Conservation (phyloP, 2,329 filamentous ascomycete genomes). For the Pyricularia sp. region DNA sequence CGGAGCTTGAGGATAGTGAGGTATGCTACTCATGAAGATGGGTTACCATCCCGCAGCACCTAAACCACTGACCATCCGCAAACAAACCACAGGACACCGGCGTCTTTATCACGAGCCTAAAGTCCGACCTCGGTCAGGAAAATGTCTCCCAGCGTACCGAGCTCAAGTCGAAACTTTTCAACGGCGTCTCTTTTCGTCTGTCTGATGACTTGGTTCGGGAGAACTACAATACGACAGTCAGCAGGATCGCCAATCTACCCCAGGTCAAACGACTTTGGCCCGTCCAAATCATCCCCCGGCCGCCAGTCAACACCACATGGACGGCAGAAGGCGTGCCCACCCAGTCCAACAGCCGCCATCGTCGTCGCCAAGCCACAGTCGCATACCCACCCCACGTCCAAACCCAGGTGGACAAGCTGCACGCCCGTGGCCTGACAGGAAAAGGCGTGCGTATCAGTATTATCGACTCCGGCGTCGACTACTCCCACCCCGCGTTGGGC, state of each 20-base stretch:
- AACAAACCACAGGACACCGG: background rate
- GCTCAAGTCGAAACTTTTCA: conserved; percentile 8
- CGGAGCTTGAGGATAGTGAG: background rate
- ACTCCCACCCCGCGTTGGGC: conserved; percentile 25
- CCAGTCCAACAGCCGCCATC: background rate
- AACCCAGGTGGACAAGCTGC: conserved; percentile 12
- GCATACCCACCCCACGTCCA: conserved; percentile 1
- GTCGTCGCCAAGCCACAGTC: background rate
- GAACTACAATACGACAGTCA: conserved; percentile 1
- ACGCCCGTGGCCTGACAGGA: conserved; percentile 18
- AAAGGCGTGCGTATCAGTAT: conserved; percentile 19
- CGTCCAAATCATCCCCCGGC: conserved; percentile 7
- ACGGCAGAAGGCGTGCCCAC: background rate
- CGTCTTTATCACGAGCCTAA: background rate
- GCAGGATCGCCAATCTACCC: conserved; percentile 6
- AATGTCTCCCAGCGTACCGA: background rate
- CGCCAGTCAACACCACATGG: background rate
- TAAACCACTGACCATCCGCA: background rate
- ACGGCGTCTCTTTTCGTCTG: conserved; percentile 9
- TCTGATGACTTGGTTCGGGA: background rate
- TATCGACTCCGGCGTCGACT: conserved; percentile 25
- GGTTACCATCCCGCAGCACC: background rate
- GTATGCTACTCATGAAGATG: background rate
- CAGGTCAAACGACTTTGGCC: conserved; percentile 9
- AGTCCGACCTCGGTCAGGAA: background rate